Base-by-base conservation (phyloP, 108 stramenopile genomes). In the Aurantiochytrium sp. region DNA sequence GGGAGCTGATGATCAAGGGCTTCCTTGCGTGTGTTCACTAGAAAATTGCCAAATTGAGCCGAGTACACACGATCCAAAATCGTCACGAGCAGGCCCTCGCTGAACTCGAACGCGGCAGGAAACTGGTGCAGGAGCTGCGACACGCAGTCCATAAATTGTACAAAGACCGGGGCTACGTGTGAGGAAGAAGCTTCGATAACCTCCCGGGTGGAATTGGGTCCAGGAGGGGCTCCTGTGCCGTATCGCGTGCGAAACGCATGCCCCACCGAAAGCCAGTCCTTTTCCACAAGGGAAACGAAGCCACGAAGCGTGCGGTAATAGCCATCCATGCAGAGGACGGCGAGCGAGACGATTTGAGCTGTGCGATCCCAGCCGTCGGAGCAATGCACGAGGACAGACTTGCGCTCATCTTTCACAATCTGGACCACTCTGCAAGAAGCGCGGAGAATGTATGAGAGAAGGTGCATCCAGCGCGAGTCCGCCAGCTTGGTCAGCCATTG, bases 361-460 rank as follows among this genome's bases (percentile, higher is more conserved):
- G 99, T 99, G 44, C 99, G 93, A 93, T 99, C 99, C 99, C 99
- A 99, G 18, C 99, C 99, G 90, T 99, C 97, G 64, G 95, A 96
- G 89, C 99, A 99, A 90, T 99, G 99, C 57, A 99, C 91, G 49
- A 99, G 91, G 2, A 98, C 95, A 4, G 98, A 97, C 43, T 96
- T 89, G 64, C 96, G 92, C 90, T 96, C 93, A 51, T 95, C 93
- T 90, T 97, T 96, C 45, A 97, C 93, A 91, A 95, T 95, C 71
- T 91, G 95, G 25, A 98, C 98, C 4, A 96, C 93, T 49, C 95
- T 95, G 95, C 95, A 97, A 14, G 97, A 91, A 5, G 97, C 96
- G 4, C 95, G 91, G 29, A 98, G 90, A 58, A 99, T 94, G n/a
- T 92, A 89, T 19, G 97, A 95, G 23, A 97, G 92, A 89, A 96